Conservation (phyloP, 2,329 filamentous ascomycete genomes). For the Aspergillus piperis region DNA sequence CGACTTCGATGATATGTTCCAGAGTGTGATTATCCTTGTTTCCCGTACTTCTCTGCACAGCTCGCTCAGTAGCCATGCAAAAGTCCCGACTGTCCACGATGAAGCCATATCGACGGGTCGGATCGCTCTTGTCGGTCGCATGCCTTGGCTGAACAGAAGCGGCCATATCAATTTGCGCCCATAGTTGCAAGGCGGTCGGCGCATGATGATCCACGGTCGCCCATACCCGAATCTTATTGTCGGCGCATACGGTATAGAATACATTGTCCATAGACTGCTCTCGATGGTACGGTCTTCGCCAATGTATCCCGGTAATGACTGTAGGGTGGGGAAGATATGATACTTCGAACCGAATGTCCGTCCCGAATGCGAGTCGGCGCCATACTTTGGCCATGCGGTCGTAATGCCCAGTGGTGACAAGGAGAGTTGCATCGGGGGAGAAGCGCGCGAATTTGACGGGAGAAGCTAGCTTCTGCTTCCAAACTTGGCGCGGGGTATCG, state of each 20-base stretch:
- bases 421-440: slow-evolving; percentile 83
- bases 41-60: slow-evolving; percentile 64
- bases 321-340: slow-evolving; percentile 84
- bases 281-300: slow-evolving; percentile 75
- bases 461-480: slow-evolving; percentile 74
- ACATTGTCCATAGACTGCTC: slow-evolving; percentile 83
- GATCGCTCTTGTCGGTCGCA: slow-evolving; percentile 40
- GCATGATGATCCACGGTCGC: slow-evolving; percentile 71
- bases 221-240: slow-evolving; percentile 82
- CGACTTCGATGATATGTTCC: slow-evolving; percentile 81
- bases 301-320: slow-evolving; percentile 78
- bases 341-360: slow-evolving; percentile 84
- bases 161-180: slow-evolving; percentile 76
- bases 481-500: slow-evolving; percentile 55
- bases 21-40: slow-evolving; percentile 70
- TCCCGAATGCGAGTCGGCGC: slow-evolving; percentile 81
- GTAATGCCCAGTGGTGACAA: slow-evolving; percentile 75
- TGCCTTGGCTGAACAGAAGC: slow-evolving; percentile 65
- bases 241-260: slow-evolving; percentile 83
- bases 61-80: slow-evolving; percentile 72
- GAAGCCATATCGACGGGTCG: slow-evolving; percentile 67
- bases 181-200: slow-evolving; percentile 72
- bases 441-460: slow-evolving; percentile 72
- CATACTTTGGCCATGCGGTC: slow-evolving; percentile 91
- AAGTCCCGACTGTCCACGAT: slow-evolving; percentile 83